Conservation (phyloP, 1,284 basidiomycete genomes). For the Irpex sp. region DNA sequence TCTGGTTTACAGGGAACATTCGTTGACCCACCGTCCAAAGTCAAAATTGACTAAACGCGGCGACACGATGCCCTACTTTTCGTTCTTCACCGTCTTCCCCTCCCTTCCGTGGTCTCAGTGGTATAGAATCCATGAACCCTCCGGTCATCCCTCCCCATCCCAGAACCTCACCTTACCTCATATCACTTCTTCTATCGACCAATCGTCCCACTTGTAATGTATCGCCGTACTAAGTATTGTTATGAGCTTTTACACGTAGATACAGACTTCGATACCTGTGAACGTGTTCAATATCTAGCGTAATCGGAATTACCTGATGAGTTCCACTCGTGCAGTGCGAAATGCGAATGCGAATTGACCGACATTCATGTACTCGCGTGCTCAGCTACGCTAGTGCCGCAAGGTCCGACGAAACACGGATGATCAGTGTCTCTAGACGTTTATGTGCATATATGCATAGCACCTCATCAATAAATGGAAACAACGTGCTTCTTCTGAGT, state of each 20-base stretch:
- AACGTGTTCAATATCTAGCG: too few species aligned
- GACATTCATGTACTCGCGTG: too few species aligned
- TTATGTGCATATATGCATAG: too few species aligned
- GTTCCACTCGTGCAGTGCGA: too few species aligned
- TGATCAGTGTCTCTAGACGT: too few species aligned
- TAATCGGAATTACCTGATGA: background rate
- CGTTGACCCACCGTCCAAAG: conserved; percentile 42
- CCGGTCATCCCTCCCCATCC: background rate
- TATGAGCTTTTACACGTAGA: background rate
- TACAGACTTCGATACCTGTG: background rate
- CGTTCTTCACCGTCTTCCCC: background rate
- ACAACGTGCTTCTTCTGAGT: too few species aligned
- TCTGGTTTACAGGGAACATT: conserved; percentile 33
- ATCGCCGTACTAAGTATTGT: background rate
- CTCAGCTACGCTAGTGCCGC: too few species aligned
- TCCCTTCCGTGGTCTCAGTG: background rate
- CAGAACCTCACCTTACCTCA: background rate
- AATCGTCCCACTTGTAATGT: background rate
- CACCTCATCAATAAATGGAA: too few species aligned
- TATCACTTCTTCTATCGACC: background rate
- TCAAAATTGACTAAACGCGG: conserved; percentile 35
- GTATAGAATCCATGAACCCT: background rate
- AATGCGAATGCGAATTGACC: too few species aligned
- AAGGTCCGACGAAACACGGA: too few species aligned
- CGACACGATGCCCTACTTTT: background rate